phyloP scores from a whole-genome alignment of 768 basidiomycete species.

The Rossbeevera mucosa region DNA sequence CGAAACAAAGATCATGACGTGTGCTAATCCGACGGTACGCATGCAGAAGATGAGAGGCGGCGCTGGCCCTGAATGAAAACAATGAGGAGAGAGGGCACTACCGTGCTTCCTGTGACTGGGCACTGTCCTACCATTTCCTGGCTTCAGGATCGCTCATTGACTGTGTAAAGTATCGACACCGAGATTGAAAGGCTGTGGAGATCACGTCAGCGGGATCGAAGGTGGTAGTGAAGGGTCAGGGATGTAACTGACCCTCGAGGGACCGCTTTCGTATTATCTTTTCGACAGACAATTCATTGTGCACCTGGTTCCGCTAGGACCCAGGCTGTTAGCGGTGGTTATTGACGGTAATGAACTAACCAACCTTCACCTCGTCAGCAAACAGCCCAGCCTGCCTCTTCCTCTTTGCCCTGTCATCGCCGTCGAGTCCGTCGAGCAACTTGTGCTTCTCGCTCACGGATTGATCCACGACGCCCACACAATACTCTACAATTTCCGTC shows the following conservation, averaged over 20 bases:
- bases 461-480: slow-evolving; percentile 64
- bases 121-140: slow-evolving; percentile 51
- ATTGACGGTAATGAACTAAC: slow-evolving; percentile 36
- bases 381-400: slow-evolving; percentile 54
- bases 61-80: slow-evolving; percentile 24
- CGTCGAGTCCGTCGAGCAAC: slow-evolving; percentile 38
- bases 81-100: slow-evolving; percentile 30
- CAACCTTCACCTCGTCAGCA: slow-evolving; percentile 69
- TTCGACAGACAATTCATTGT: slow-evolving; percentile 70
- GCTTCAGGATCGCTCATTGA: slow-evolving; percentile 56
- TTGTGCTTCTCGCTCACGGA: slow-evolving; percentile 53
- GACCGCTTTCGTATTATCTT: slow-evolving; percentile 66
- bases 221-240: slow-evolving; percentile 12
- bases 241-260: slow-evolving; percentile 52
- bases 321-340: slow-evolving; percentile 25
- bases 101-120: slow-evolving; percentile 30
- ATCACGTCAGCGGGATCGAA: slow-evolving; percentile 18
- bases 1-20: slow-evolving; percentile 7
- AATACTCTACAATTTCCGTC: slow-evolving; percentile 71
- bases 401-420: slow-evolving; percentile 44
- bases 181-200: slow-evolving; percentile 63
- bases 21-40: slow-evolving; percentile 11
- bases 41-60: slow-evolving; percentile 8
- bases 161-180: slow-evolving; percentile 76
- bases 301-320: slow-evolving; percentile 64